These are phyloP conservation scores for Bathelium albidoporum DNA, from an alignment of 495 filamentous ascomycete species.

Conservation along the genomic window DNA sequence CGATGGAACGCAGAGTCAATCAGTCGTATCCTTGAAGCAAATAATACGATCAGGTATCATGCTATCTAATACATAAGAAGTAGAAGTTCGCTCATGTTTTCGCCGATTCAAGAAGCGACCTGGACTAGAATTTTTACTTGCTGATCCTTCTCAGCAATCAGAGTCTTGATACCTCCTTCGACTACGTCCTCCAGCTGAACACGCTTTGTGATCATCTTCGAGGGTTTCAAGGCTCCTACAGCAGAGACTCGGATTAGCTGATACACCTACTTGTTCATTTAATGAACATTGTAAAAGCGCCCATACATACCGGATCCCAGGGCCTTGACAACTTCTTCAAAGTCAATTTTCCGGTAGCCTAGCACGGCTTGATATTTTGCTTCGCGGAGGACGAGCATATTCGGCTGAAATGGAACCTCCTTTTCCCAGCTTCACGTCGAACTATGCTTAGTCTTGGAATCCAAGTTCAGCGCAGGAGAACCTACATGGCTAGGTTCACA, in stretches of 20 bases:
- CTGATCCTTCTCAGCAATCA: constrained; percentile 31
- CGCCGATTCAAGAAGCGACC: constrained; percentile 3
- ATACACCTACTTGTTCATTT: no score
- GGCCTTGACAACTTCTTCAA: constrained; percentile 26
- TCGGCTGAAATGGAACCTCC: constrained; percentile 26
- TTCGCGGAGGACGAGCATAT: constrained; percentile 27
- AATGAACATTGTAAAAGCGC: no score
- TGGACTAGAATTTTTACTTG: constrained; percentile 34
- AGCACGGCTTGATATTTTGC: constrained; percentile 25
- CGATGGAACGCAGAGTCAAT: no score
- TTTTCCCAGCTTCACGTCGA: constrained; percentile 22
- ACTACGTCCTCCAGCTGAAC: constrained; percentile 28
- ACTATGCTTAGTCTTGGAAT: neutral
- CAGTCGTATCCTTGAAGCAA: no score
- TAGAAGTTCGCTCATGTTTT: constrained; percentile 6
- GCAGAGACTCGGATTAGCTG: no score
- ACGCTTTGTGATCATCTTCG: constrained; percentile 27
- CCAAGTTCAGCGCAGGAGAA: no score
- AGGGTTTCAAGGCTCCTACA: constrained; percentile 24
- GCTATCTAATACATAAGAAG: neutral
- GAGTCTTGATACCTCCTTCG: constrained; percentile 24
- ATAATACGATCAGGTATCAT: no score
- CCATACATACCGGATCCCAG: constrained; percentile 15
- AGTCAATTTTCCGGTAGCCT: constrained; percentile 28
- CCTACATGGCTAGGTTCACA: constrained; percentile 26